These are phyloP conservation scores for Vigna trinervia DNA, from an alignment of 306 rosid genomes.

Conservation along the genomic window DNA sequence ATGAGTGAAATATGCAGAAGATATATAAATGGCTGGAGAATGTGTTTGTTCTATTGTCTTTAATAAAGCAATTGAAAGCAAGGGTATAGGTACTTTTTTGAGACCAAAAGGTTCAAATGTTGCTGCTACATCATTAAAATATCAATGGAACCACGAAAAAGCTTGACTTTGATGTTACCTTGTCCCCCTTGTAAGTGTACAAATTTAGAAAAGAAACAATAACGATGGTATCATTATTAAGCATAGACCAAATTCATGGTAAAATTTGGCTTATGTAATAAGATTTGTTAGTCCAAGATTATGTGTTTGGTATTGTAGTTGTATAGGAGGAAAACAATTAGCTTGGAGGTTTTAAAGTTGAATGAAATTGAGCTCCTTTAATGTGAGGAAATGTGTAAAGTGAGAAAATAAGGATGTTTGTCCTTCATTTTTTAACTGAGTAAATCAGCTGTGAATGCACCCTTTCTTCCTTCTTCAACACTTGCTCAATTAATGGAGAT, in stretches of 20 bases:
- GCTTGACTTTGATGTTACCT: not conserved
- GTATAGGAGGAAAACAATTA: too few relatives aligned
- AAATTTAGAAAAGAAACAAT: not conserved
- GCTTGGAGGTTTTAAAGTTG: too few relatives aligned
- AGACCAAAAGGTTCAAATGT: not conserved
- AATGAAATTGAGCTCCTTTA: too few relatives aligned
- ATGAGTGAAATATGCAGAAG: not conserved
- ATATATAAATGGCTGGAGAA: not conserved
- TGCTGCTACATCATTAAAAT: conserved; percentile 21
- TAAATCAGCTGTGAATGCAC: not conserved
- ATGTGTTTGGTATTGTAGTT: not conserved
- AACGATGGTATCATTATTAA: not conserved
- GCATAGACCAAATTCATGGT: conserved; percentile 14
- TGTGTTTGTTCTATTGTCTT: not conserved
- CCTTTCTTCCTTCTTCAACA: not conserved
- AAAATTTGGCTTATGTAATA: not conserved
- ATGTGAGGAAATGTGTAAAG: too few relatives aligned
- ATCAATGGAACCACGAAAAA: not conserved
- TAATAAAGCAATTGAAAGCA: not conserved
- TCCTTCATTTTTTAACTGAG: too few relatives aligned
- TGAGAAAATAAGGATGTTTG: too few relatives aligned
- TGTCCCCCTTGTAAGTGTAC: not conserved
- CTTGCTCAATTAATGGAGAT: too few relatives aligned
- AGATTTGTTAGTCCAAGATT: not conserved
- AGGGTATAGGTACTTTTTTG: not conserved